A percentile compares a stretch with the other conserved stretches of the same genome.
Evolutionary conservation across 495 filamentous ascomycete species (phyloP).

Genomic region (Extremus antarcticus): DNA sequence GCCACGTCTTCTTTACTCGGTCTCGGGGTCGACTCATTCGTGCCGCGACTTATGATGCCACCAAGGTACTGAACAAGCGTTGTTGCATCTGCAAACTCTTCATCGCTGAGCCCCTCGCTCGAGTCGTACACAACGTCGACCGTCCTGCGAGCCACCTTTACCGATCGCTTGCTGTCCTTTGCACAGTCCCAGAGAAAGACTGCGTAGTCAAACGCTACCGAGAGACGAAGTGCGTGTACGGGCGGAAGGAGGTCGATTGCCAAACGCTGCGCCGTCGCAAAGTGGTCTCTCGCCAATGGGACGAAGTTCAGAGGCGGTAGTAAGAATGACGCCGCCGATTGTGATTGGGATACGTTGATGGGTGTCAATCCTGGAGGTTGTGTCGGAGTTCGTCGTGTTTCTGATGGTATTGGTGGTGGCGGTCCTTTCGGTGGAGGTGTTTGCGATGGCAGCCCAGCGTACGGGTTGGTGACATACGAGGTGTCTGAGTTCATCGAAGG

Average conservation of each 20-base stretch:
- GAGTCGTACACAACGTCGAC: slow-evolving; percentile 87
- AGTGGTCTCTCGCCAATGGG: slow-evolving; percentile 65
- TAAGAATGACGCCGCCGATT: slow-evolving; percentile 48
- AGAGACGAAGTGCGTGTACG: slow-evolving; percentile 79
- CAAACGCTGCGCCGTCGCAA: slow-evolving; percentile 63
- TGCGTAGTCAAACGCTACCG: slow-evolving; percentile 85
- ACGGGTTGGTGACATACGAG: slow-evolving; percentile 36
- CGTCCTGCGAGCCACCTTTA: slow-evolving; percentile 66
- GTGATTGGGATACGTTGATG: slow-evolving; percentile 14
- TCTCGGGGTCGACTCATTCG: background rate
- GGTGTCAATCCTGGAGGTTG: slow-evolving; percentile 26
- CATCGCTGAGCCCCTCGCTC: slow-evolving; percentile 83
- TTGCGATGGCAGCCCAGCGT: slow-evolving; percentile 23
- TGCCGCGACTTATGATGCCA: slow-evolving; percentile 34
- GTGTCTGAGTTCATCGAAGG: slow-evolving; percentile 33
- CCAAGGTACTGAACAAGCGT: slow-evolving; percentile 38
- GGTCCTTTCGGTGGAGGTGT: slow-evolving; percentile 18
- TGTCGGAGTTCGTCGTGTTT: slow-evolving; percentile 25
- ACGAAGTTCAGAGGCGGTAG: slow-evolving; percentile 74
- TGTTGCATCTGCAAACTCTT: slow-evolving; percentile 45
- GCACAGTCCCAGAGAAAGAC: slow-evolving; percentile 92
- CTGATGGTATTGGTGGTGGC: slow-evolving; percentile 33
- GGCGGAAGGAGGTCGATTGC: slow-evolving; percentile 69
- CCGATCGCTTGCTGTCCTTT: slow-evolving; percentile 63
- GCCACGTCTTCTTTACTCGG: background rate